Evolutionary conservation across 192 early-diverging fungal species (phyloP).

Genomic region (Coemansia sp.): DNA sequence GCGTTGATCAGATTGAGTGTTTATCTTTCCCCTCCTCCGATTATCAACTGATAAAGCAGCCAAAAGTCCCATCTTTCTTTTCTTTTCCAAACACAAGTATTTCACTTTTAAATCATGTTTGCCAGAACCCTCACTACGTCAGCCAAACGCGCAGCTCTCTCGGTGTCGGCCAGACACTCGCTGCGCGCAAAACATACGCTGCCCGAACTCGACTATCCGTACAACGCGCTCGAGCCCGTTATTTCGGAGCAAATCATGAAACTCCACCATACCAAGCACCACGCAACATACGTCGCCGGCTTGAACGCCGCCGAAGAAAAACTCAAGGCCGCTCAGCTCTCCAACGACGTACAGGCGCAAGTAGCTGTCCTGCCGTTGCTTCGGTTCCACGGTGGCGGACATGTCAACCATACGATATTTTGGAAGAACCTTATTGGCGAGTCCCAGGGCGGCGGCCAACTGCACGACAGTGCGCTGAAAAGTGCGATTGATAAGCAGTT

Average conservation of each 20-base stretch:
- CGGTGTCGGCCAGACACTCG: no score
- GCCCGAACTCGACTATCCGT: conserved; percentile 84
- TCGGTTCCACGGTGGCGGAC: conserved; percentile 93
- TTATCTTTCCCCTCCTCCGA: neutral
- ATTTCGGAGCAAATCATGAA: conserved; percentile 94
- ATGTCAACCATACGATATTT: conserved; percentile 90
- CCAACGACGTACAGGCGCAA: conserved; percentile 69
- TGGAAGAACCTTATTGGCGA: conserved; percentile 91
- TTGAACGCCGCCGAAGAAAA: conserved; percentile 95
- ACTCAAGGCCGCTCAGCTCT: conserved; percentile 65
- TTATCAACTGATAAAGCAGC: no score
- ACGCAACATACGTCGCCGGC: conserved; percentile 84
- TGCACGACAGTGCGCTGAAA: conserved; percentile 60
- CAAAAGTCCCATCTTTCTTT: neutral
- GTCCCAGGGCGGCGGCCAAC: conserved; percentile 74
- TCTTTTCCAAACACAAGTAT: neutral
- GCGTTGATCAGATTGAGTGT: neutral
- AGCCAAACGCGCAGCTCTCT: conserved; percentile 2
- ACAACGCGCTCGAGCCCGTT: conserved; percentile 86
- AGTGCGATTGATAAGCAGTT: conserved; percentile 78
- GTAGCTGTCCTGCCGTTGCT: conserved; percentile 77
- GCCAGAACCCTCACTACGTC: neutral
- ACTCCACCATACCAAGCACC: conserved; percentile 94
- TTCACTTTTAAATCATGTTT: no score
- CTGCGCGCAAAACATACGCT: conserved; percentile 72